A percentile compares a stretch with the other conserved stretches of the same genome.
Evolutionary conservation across 306 rosid species (phyloP).

Genomic region (Sicyos baderoa): DNA sequence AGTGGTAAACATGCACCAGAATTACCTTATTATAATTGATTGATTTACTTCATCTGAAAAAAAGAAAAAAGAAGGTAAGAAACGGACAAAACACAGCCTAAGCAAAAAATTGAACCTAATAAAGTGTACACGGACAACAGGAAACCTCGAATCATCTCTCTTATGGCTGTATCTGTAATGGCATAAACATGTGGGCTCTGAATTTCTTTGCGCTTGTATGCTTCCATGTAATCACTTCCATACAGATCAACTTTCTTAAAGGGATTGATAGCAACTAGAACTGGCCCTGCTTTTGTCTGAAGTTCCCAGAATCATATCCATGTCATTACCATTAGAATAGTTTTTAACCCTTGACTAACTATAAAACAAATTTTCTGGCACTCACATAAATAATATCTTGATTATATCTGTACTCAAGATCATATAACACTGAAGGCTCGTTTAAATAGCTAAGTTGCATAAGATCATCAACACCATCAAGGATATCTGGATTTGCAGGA

Average conservation of each 20-base stretch:
- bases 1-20: neutral
- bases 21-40: constrained; percentile 86
- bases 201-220: constrained; percentile 58
- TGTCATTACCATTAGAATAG: constrained; percentile 17
- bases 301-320: constrained; percentile 26
- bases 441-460: constrained; percentile 98
- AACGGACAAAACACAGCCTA: constrained; percentile 20
- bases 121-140: constrained; percentile 11
- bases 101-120: neutral
- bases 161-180: constrained; percentile 86
- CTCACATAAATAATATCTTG: constrained; percentile 87
- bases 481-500: constrained; percentile 94
- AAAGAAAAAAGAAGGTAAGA: constrained; percentile 19
- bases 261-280: constrained; percentile 92
- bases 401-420: constrained; percentile 80
- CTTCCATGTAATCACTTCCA: constrained; percentile 73
- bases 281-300: constrained; percentile 98
- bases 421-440: constrained; percentile 86
- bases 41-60: constrained; percentile 97
- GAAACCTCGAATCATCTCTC: constrained; percentile 84
- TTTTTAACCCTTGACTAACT: neutral
- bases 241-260: constrained; percentile 85
- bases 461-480: constrained; percentile 95
- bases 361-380: constrained; percentile 17
- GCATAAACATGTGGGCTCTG: constrained; percentile 96